Base-by-base conservation (phyloP, 2,329 filamentous ascomycete species). In the Zymoseptoria crescenta region DNA sequence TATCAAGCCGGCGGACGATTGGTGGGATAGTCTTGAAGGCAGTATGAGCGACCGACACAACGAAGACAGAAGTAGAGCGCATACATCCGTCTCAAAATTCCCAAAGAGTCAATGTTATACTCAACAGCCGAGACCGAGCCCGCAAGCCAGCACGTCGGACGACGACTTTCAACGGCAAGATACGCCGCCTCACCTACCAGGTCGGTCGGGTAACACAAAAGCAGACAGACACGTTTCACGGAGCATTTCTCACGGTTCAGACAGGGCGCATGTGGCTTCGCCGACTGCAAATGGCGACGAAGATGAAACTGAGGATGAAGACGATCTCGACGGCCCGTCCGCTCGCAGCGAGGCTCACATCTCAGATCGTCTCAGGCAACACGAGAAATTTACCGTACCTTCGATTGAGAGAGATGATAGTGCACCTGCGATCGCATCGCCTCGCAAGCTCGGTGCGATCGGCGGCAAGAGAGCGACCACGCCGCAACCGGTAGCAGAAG, bases 221-320 rank as follows among this genome's bases (percentile, higher is more conserved):
- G 19, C 54, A 10, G 27, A 35, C 35, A 19, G 21, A 29, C 20
- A 48, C 21, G 28, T 28, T 56, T 30, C 53, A 30, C 49, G 19
- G 5, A 35, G 19, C 13, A 57, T 49, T 10, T 28, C 54, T 21
- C 29, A 16, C 35, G 10, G 35, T 27, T 10, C 20, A 10, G 9
- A 56, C 35, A 16, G 41, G 21, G 24, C 7, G 7, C 13, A 16
- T 45, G 35, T 13, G 13, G 29, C 27, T 5, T 27, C 55, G 49
- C 51, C 59, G 28, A 28, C 24, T 19, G 19, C 20, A 28, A 35
- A 52, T 8, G n/a, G 41, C 6, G 58, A 60, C 3, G 63, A 68
- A 10, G 68, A 73, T n/a, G 71, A 72, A 19, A 74, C 72, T 19
- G 71, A 72, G 4, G 69, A 73, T 52, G 74, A 76, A 24, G 73